Evolutionary conservation across 176 grass and related monocot genomes (phyloP), one percentile per base, ranked within the genome.

Genomic region (Hordeum marinum): DNA sequence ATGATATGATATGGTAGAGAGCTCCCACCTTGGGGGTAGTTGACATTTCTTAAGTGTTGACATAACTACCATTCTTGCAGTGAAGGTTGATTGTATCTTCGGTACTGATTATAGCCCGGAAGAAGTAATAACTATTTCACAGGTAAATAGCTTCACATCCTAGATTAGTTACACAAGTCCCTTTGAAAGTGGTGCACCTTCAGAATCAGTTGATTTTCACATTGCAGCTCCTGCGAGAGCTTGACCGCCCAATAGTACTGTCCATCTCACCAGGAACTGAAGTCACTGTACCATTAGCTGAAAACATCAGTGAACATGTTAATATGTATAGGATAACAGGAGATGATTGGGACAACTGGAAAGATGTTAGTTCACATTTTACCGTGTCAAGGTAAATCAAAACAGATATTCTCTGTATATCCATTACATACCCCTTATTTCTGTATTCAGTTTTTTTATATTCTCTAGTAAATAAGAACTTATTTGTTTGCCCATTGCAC

Each of bases 11-110:
- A 55, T 9, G 14, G 58, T 68, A 68, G 9, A 66, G 1, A 81
- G 52, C 64, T 77, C 21, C 15, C 8, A 82, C 40, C 21, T 62
- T 86, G 10, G 7, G 57, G 7, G 50, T 55, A 67, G 58, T 79
- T 45, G 46, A 59, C 45, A 7, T 11, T 71, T 64, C 63, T 78
- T 27, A 52, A 63, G 4, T 77, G 29, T 21, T 77, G 4, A 6
- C 31, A 43, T 82, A 31, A 35, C 55, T 73, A 69, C 43, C 70
- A 81, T 86, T 66, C 3, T 77, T 72, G 40, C 89, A 98, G 92
- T 98, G 73, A 95, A 98, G 75, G 90, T 98, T 73, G 95, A 98
- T 67, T 98, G 92, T 90, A 88, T 98, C 72, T 98, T 98, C 10
- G 95, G 95, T 37, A 85, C 80, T 66, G 95, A 98, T 65, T 91